Evolutionary conservation across 495 filamentous ascomycete species (phyloP).

Genomic region (Penicillium silybi): DNA sequence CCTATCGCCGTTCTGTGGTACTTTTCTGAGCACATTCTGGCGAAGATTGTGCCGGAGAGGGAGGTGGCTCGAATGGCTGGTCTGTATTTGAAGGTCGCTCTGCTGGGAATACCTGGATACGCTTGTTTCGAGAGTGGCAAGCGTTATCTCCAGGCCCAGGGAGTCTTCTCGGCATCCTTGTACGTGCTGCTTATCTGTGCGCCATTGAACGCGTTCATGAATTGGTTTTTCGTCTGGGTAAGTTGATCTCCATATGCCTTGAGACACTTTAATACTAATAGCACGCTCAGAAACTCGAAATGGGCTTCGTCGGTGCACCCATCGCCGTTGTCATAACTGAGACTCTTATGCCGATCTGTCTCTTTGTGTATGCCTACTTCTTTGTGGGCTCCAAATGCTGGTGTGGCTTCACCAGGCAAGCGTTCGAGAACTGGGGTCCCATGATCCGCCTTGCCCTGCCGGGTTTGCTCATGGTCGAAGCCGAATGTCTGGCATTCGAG

Average conservation of each 20-base stretch:
- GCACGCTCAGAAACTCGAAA: conserved; percentile 51
- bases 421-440: conserved; percentile 76
- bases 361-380: conserved; percentile 67
- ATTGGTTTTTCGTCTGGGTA: conserved; percentile 73
- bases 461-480: conserved; percentile 87
- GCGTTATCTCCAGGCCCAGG: conserved; percentile 71
- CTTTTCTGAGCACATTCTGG: conserved; percentile 55
- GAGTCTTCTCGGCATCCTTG: conserved; percentile 63
- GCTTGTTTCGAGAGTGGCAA: conserved; percentile 70
- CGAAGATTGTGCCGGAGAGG: conserved; percentile 60
- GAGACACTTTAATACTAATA: conserved; percentile 4
- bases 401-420: conserved; percentile 70
- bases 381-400: conserved; percentile 61
- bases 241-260: conserved; percentile 14
- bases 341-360: conserved; percentile 69
- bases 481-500: conserved; percentile 84
- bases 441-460: conserved; percentile 84
- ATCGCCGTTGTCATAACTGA: conserved; percentile 80
- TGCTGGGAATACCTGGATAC: conserved; percentile 66
- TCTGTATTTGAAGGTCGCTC: conserved; percentile 61
- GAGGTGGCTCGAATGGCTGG: conserved; percentile 63
- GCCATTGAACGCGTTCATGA: conserved; percentile 67
- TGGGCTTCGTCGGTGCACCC: conserved; percentile 81
- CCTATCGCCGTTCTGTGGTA: conserved; percentile 66
- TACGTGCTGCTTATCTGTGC: conserved; percentile 66